Percentiles rank a stretch among this genome's conserved stretches.
phyloP scores from a whole-genome alignment of 1,284 basidiomycete species.

The Rhodotorula sp. region DNA sequence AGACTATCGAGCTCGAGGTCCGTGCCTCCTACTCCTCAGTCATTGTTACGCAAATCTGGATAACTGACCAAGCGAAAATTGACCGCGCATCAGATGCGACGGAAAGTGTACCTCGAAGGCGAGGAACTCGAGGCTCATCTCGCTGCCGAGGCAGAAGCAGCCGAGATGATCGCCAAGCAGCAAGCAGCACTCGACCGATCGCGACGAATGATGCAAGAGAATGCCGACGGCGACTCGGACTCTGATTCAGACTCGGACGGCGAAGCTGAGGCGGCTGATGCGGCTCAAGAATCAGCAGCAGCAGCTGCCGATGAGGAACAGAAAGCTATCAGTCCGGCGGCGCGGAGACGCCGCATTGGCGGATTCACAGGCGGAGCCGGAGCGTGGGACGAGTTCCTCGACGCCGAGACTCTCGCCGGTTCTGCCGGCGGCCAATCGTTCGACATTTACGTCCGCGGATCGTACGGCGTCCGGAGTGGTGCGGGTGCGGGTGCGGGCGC shows the following conservation, averaged over 20 bases:
- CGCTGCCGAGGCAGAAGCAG: constrained; percentile 71
- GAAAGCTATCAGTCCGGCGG: constrained; percentile 42
- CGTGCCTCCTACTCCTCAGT: no score
- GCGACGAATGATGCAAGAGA: constrained; percentile 82
- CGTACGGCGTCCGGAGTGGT: constrained; percentile 50
- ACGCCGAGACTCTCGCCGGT: constrained; percentile 26
- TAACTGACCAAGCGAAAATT: no score
- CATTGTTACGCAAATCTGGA: background rate
- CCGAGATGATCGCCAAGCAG: constrained; percentile 81
- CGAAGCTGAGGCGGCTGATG: constrained; percentile 57
- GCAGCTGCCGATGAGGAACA: constrained; percentile 58
- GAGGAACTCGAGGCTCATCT: constrained; percentile 77
- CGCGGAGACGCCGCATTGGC: constrained; percentile 17
- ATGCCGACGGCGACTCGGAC: constrained; percentile 61
- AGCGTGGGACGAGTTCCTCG: constrained; percentile 46
- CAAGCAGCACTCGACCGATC: constrained; percentile 79
- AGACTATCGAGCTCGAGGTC: constrained; percentile 65
- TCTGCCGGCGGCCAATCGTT: constrained; percentile 63
- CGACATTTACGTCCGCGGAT: constrained; percentile 95
- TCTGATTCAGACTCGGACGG: constrained; percentile 46
- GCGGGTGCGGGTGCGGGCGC: constrained; percentile 52
- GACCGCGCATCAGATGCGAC: constrained; percentile 79
- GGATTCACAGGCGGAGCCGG: constrained; percentile 40
- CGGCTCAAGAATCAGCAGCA: constrained; percentile 60
- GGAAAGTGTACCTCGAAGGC: constrained; percentile 72